phyloP scores from a whole-genome alignment of 1,284 basidiomycete genomes.

The Microbotryomycetes sp. region DNA sequence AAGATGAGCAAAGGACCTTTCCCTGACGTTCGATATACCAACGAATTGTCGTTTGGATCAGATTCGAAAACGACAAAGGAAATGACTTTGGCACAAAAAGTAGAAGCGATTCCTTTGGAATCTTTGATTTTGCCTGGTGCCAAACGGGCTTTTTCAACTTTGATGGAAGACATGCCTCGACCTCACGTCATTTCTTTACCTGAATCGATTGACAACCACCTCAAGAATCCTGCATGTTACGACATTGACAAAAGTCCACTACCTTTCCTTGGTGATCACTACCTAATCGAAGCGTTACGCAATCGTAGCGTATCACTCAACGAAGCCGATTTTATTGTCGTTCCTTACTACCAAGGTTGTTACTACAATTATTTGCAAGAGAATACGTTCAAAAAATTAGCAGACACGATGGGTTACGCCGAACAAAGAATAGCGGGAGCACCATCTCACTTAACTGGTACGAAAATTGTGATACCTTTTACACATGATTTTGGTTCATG shows the following conservation, averaged over 20 bases:
- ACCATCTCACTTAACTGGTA: slow-evolving; percentile 32
- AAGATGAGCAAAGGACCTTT: slow-evolving; percentile 12
- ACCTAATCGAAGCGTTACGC: slow-evolving; percentile 30
- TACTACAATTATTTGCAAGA: slow-evolving; percentile 43
- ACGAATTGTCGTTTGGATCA: slow-evolving; percentile 17
- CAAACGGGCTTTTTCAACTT: slow-evolving; percentile 24
- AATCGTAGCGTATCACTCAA: slow-evolving; percentile 39
- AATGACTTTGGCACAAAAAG: slow-evolving; percentile 16
- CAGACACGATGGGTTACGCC: slow-evolving; percentile 33
- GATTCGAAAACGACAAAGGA: neutral
- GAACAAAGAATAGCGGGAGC: slow-evolving; percentile 32
- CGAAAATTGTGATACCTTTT: slow-evolving; percentile 42
- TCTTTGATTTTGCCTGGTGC: slow-evolving; percentile 33
- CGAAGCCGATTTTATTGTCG: slow-evolving; percentile 46
- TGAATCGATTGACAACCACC: slow-evolving; percentile 32
- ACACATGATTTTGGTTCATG: slow-evolving; percentile 48
- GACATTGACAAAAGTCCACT: slow-evolving; percentile 30
- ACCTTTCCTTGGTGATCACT: slow-evolving; percentile 35
- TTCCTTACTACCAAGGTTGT: slow-evolving; percentile 48
- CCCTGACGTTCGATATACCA: slow-evolving; percentile 22
- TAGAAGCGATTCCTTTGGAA: slow-evolving; percentile 31
- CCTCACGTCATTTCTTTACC: slow-evolving; percentile 30
- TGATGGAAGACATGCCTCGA: slow-evolving; percentile 25
- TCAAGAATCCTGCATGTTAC: slow-evolving; percentile 29
- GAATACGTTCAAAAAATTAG: slow-evolving; percentile 40